Base-by-base conservation (phyloP, 352 stramenopile species). In the Pythium periplocum region DNA sequence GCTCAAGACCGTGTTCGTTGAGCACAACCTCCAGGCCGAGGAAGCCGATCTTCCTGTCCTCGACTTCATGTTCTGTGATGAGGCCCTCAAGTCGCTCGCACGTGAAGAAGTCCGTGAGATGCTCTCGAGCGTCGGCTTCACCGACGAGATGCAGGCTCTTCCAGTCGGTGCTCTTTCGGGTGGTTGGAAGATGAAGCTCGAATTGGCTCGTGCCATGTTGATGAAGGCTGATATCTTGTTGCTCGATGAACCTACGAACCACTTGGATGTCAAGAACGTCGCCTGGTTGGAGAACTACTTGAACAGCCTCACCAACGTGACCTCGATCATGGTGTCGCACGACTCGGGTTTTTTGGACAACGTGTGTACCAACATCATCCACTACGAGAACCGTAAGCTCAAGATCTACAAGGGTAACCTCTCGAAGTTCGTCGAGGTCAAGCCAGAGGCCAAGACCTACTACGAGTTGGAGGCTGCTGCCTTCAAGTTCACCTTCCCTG, bases 331-430 rank as follows among this genome's bases (percentile, higher is more conserved):
- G 45, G 95, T 99, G 46, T 98, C 86, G 65, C 96, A 98, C 78
- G 96, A 99, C 78, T 91, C 96, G 30, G 85, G 87, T 10, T 99
- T 99, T 78, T 71, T 99, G 17, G 98, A 99, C 81, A 97, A 96
- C 62, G 93, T 98, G 9, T 98, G 87, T 64, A 99, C 96, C 2
- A 97, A 99, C 79, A 98, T 98, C 32, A 96, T 99, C 55, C 90
- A 98, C 76, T 98, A 99, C 81, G 92, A 98, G 66, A 93, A 82
- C 63, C 93, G 78, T 47, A 90, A 94, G 80, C 69, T 94, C 45
- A 90, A 90, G 78, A 90, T 79, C 55, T 94, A 94, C 75, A 88
- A 90, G 68, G 84, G 84, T 11, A 93, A 90, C 69, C 71, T 94
- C 2, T 90, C 80, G 2, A 71, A 84, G 56, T 94, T 94, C 53